These are phyloP conservation scores for Saitozyma sp. DNA, from an alignment of 768 basidiomycete species.

Conservation along the genomic window DNA sequence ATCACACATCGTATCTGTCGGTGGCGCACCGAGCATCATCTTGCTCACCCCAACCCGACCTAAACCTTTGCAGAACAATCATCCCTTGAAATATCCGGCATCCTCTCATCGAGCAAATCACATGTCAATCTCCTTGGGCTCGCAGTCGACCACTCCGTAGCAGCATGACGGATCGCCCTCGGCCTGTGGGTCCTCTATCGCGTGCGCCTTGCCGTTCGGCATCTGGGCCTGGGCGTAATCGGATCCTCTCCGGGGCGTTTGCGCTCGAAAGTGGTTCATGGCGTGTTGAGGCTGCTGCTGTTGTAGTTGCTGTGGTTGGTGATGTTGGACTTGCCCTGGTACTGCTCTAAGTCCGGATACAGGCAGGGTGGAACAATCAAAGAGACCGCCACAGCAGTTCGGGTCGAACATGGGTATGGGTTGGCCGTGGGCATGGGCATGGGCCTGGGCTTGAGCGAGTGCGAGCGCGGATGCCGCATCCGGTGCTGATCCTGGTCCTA, in stretches of 20 bases:
- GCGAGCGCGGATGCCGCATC: too few species aligned
- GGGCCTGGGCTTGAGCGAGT: too few species aligned
- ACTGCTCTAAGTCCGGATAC: neutral
- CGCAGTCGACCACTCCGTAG: neutral
- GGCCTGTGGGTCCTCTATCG: neutral
- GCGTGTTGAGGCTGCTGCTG: neutral
- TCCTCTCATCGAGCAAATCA: too few species aligned
- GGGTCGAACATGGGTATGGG: neutral
- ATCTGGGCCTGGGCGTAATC: neutral
- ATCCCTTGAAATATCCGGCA: too few species aligned
- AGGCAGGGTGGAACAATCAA: neutral
- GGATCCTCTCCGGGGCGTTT: neutral
- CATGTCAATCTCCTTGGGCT: neutral
- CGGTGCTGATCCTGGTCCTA: too few species aligned
- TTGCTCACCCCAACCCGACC: too few species aligned
- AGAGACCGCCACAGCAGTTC: neutral
- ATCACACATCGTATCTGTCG: too few species aligned
- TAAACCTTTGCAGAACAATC: too few species aligned
- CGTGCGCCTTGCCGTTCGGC: neutral
- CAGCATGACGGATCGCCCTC: neutral
- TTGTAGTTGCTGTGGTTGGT: neutral
- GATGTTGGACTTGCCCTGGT: neutral
- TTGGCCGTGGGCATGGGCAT: too few species aligned
- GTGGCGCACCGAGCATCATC: too few species aligned
- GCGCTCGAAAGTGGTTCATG: neutral